Evolutionary conservation across 2,329 filamentous ascomycete species (phyloP).

Genomic region (Aspergillus unguis): DNA sequence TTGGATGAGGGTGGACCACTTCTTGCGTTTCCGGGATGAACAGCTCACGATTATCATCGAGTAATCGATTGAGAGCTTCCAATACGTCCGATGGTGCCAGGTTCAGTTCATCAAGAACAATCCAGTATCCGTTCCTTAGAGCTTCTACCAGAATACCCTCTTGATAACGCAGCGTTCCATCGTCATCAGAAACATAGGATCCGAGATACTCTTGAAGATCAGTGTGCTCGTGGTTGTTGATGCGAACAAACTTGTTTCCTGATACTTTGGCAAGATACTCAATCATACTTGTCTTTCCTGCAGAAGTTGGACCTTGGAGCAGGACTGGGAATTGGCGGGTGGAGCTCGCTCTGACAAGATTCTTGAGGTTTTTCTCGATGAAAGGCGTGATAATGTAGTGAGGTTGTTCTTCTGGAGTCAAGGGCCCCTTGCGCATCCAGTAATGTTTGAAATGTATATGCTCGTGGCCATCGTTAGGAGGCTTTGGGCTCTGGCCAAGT

Average conservation of each 20-base stretch:
- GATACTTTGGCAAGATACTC: constrained; percentile 96
- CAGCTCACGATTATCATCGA: constrained; percentile 95
- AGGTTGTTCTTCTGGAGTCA: constrained; percentile 65
- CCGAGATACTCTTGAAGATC: constrained; percentile 97
- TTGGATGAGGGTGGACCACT: constrained; percentile 82
- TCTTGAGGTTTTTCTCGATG: constrained; percentile 89
- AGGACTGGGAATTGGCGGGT: constrained; percentile 89
- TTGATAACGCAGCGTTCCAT: constrained; percentile 84
- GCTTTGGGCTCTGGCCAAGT: constrained; percentile 71
- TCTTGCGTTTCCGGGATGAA: constrained; percentile 97
- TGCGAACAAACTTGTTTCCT: constrained; percentile 94
- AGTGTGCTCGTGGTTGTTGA: constrained; percentile 99
- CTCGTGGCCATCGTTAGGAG: constrained; percentile 69
- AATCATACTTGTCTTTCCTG: constrained; percentile 99
- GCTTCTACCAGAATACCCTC: constrained; percentile 93
- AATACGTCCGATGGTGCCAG: constrained; percentile 94
- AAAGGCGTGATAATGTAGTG: constrained; percentile 98
- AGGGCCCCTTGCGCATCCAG: constrained; percentile 77
- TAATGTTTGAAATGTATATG: constrained; percentile 89
- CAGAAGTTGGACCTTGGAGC: constrained; percentile 93
- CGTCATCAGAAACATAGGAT: constrained; percentile 80
- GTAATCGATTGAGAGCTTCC: constrained; percentile 87
- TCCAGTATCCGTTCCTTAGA: constrained; percentile 91
- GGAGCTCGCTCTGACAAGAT: constrained; percentile 88
- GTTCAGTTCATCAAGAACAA: constrained; percentile 96